Percentiles rank a stretch among this genome's conserved stretches.
Conservation (phyloP, 257 asterid species). For the Lantana camara region DNA sequence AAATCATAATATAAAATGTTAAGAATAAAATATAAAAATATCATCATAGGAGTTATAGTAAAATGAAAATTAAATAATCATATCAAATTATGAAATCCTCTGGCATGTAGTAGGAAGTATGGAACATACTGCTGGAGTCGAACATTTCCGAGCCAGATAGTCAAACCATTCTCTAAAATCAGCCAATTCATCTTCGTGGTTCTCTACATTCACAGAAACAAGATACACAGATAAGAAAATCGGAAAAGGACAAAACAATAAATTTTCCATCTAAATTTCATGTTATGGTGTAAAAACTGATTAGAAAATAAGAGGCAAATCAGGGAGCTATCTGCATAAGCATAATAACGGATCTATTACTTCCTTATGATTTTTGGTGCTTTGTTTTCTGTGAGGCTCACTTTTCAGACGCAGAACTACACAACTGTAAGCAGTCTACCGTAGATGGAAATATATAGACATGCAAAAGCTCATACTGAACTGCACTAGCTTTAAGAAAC, state of each 20-base stretch:
- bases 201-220: conserved; percentile 53
- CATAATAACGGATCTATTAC: conserved; percentile 8
- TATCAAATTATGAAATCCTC: neutral
- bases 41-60: conserved; percentile 12
- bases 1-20: conserved; percentile 18
- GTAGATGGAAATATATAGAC: neutral
- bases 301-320: conserved; percentile 11
- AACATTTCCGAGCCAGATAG: conserved; percentile 43
- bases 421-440: neutral
- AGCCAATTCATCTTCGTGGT: conserved; percentile 49
- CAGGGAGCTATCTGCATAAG: neutral
- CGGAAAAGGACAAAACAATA: neutral
- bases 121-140: conserved; percentile 48
- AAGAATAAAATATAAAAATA: neutral
- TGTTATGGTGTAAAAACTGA: neutral
- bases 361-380: neutral
- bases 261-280: neutral
- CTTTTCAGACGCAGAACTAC: neutral
- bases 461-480: neutral
- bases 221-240: conserved; percentile 12
- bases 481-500: neutral
- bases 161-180: conserved; percentile 60
- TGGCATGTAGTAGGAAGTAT: neutral
- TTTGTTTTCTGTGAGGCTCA: neutral
- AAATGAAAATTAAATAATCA: neutral